phyloP scores from a whole-genome alignment of 768 basidiomycete species.

The Phlebiopsis flavidoalba region DNA sequence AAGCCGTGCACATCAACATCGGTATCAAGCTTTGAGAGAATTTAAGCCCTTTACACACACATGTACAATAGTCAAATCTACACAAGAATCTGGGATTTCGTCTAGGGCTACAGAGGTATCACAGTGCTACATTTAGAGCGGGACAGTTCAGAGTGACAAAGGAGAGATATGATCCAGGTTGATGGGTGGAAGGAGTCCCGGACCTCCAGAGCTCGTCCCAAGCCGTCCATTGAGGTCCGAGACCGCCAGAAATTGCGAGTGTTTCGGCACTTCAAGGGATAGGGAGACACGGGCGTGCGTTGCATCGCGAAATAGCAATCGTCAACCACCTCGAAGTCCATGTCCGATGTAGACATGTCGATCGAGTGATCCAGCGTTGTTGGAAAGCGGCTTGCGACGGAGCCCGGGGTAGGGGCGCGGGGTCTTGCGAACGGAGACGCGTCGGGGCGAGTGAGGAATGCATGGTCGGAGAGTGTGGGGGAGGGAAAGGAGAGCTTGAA shows the following conservation, averaged over 20 bases:
- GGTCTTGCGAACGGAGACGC: not conserved
- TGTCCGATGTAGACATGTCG: not conserved
- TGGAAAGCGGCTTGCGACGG: not conserved
- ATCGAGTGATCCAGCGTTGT: not conserved
- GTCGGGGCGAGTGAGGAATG: not conserved
- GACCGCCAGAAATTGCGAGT: not conserved
- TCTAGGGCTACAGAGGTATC: not conserved
- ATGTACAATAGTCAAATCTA: not conserved
- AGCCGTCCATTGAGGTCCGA: no score
- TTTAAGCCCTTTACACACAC: not conserved
- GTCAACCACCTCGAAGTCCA: not conserved
- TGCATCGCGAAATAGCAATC: not conserved
- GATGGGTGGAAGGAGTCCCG: not conserved
- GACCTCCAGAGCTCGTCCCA: no score
- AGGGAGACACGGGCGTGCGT: not conserved
- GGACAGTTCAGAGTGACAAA: not conserved
- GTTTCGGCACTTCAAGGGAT: not conserved
- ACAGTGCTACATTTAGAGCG: not conserved
- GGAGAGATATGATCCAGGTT: not conserved
- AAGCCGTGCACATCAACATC: constrained; percentile 1
- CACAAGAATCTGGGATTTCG: not conserved
- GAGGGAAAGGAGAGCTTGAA: not conserved
- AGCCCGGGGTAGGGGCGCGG: not conserved
- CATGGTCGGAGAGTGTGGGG: not conserved
- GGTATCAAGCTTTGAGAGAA: not conserved